phyloP scores from a whole-genome alignment of 257 asterid genomes.

The Scutellaria minor region DNA sequence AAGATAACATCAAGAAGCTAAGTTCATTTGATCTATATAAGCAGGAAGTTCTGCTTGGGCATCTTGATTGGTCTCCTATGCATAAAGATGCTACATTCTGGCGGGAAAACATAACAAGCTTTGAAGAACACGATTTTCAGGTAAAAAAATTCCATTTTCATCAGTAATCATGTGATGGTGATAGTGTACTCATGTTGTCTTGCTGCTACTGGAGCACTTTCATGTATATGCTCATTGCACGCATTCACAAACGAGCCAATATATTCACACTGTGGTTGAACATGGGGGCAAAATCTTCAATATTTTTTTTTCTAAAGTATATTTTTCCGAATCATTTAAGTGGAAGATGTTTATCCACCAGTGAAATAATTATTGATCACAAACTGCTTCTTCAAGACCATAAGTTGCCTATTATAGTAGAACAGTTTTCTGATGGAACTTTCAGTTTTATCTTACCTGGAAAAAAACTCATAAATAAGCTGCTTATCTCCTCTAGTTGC shows the following conservation, averaged over 20 bases:
- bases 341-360: neutral
- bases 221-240: neutral
- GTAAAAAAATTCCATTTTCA: conserved; percentile 41
- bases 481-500: conserved; percentile 2
- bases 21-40: conserved; percentile 86
- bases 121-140: conserved; percentile 92
- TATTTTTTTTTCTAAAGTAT: neutral
- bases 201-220: conserved; percentile 27
- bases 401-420: neutral
- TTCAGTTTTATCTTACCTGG: neutral
- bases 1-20: conserved; percentile 69
- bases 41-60: conserved; percentile 92
- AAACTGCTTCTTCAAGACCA: neutral
- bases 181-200: neutral
- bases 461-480: neutral
- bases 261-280: neutral
- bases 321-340: neutral
- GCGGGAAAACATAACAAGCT: conserved; percentile 69
- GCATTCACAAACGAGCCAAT: conserved; percentile 26
- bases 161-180: neutral
- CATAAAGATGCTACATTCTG: conserved; percentile 88
- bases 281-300: neutral
- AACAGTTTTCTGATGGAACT: neutral
- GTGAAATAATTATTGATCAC: neutral
- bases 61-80: conserved; percentile 94